Conservation (phyloP, 2,329 filamentous ascomycete species). For the Fusarium proliferatum region DNA sequence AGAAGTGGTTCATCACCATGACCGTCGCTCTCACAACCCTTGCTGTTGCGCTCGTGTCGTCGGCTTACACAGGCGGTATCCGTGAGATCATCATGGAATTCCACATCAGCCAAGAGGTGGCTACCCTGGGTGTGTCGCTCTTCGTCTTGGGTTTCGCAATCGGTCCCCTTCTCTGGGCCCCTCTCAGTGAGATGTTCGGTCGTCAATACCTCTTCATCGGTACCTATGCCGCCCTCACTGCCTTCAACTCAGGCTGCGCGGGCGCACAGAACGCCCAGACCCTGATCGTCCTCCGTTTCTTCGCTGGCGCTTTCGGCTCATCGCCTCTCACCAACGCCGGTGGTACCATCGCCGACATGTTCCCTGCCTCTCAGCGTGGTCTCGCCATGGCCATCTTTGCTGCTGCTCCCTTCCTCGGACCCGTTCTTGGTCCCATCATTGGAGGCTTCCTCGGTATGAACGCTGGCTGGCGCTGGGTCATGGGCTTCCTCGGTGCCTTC, state of each 20-base stretch:
- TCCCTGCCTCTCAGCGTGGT: constrained; percentile 80
- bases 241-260: constrained; percentile 82
- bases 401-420: constrained; percentile 79
- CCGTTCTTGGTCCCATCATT: constrained; percentile 60
- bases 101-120: constrained; percentile 32
- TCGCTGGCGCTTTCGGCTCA: constrained; percentile 83
- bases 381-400: constrained; percentile 85
- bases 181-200: constrained; percentile 77
- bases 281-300: constrained; percentile 75
- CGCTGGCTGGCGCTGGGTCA: constrained; percentile 82
- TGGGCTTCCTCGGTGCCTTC: constrained; percentile 83
- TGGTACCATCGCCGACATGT: constrained; percentile 82
- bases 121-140: constrained; percentile 34
- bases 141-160: constrained; percentile 60
- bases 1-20: constrained; percentile 39
- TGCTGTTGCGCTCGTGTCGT: constrained; percentile 34
- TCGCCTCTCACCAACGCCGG: constrained; percentile 58
- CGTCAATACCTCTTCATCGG: constrained; percentile 67
- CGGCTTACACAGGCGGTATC: constrained; percentile 34
- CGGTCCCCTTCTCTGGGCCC: constrained; percentile 79
- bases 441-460: constrained; percentile 78
- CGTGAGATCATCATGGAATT: constrained; percentile 31
- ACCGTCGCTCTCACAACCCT: constrained; percentile 30
- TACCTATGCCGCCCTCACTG: constrained; percentile 73
- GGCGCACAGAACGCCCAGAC: constrained; percentile 78